A percentile compares a stretch with the other conserved stretches of the same genome.
phyloP scores from a whole-genome alignment of 768 basidiomycete genomes.

The Lentinus brumalis region DNA sequence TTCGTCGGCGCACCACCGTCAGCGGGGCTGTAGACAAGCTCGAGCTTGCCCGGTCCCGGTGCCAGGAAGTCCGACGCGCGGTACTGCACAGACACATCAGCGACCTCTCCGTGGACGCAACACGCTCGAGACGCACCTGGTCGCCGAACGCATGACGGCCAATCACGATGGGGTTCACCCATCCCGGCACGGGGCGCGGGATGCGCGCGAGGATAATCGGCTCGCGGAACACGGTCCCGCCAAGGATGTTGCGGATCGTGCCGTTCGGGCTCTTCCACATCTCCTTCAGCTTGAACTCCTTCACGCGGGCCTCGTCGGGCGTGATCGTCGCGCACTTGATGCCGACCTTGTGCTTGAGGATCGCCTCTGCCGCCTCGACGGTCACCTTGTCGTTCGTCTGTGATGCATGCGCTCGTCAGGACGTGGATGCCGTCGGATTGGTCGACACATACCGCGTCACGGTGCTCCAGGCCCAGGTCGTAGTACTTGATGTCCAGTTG shows the following conservation, averaged over 20 bases:
- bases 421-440: background rate
- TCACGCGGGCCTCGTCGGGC: constrained; percentile 92
- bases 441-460: constrained; percentile 67
- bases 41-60: constrained; percentile 90
- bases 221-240: constrained; percentile 98
- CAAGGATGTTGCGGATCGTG: constrained; percentile 97
- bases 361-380: constrained; percentile 91
- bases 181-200: constrained; percentile 93
- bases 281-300: constrained; percentile 97
- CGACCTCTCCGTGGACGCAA: background rate
- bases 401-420: background rate
- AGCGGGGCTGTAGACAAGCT: constrained; percentile 85
- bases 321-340: constrained; percentile 99
- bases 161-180: constrained; percentile 95
- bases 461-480: constrained; percentile 93
- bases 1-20: constrained; percentile 68
- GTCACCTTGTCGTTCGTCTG: constrained; percentile 95
- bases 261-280: constrained; percentile 99
- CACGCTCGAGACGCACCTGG: constrained; percentile 52
- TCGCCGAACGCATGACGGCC: constrained; percentile 98
- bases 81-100: constrained; percentile 52
- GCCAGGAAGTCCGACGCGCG: constrained; percentile 92
- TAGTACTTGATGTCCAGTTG: constrained; percentile 98
- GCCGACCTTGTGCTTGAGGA: constrained; percentile 91
- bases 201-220: constrained; percentile 92